These are phyloP conservation scores for Citrullus colocynthis DNA, from an alignment of 306 rosid genomes.

Conservation along the genomic window DNA sequence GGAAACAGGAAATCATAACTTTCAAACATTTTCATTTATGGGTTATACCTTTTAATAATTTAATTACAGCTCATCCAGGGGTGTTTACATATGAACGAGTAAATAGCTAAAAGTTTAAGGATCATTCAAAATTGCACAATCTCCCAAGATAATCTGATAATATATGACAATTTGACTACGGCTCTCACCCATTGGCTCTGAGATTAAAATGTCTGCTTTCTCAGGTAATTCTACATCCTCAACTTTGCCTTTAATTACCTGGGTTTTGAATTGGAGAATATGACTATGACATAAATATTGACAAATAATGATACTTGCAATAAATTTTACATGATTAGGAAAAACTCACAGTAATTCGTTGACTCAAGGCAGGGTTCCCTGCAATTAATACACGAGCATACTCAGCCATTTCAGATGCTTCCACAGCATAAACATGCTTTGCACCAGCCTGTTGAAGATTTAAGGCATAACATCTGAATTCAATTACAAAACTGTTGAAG, in stretches of 20 bases:
- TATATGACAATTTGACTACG: not conserved
- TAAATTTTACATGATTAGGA: not conserved
- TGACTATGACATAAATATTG: not conserved
- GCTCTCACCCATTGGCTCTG: slow-evolving; percentile 93
- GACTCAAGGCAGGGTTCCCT: slow-evolving; percentile 66
- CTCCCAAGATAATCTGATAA: not conserved
- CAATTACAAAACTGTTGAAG: not conserved
- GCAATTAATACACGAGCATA: slow-evolving; percentile 74
- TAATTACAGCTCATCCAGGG: not conserved
- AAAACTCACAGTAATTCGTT: slow-evolving; percentile 73
- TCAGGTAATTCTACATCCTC: slow-evolving; percentile 88
- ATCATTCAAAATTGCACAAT: not conserved
- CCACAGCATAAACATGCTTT: slow-evolving; percentile 96
- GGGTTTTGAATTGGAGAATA: not conserved
- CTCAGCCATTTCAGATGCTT: slow-evolving; percentile 99
- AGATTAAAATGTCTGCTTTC: slow-evolving; percentile 90
- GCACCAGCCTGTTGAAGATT: slow-evolving; percentile 73
- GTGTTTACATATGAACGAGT: not conserved
- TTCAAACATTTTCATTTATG: not conserved
- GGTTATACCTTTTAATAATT: not conserved
- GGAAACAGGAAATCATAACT: not conserved
- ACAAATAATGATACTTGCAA: not conserved
- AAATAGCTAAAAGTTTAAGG: not conserved
- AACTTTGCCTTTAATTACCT: slow-evolving; percentile 90
- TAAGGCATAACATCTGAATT: not conserved